Percentiles rank a stretch among this genome's conserved stretches.
phyloP scores from a whole-genome alignment of 257 asterid genomes.

The Petunia axillaris region DNA sequence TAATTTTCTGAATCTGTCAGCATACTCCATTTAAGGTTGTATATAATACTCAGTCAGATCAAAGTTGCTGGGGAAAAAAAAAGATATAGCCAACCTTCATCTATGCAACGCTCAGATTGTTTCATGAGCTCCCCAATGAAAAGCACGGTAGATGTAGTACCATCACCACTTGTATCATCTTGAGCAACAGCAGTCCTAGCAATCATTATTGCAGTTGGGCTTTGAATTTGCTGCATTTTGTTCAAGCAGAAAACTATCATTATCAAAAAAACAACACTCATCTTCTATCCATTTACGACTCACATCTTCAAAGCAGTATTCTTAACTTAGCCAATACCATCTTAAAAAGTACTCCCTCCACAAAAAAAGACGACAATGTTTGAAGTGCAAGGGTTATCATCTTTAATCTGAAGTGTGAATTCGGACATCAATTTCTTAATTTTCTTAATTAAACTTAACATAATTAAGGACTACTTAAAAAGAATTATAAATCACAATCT shows the following conservation, averaged over 20 bases:
- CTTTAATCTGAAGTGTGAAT: not conserved
- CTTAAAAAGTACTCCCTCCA: not conserved
- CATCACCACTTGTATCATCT: constrained; percentile 97
- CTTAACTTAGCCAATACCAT: not conserved
- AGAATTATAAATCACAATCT: not conserved
- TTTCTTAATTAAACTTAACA: constrained; percentile 5
- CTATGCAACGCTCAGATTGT: constrained; percentile 93
- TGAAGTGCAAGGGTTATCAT: not conserved
- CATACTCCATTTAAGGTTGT: not conserved
- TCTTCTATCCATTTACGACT: not conserved
- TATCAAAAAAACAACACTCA: not conserved
- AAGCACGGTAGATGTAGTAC: constrained; percentile 96
- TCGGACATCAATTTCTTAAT: not conserved
- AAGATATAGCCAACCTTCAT: constrained; percentile 69
- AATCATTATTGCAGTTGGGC: constrained; percentile 99
- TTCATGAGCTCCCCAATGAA: constrained; percentile 99
- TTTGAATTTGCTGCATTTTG: constrained; percentile 86
- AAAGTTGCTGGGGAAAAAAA: not conserved
- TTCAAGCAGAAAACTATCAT: constrained; percentile 9
- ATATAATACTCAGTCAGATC: not conserved
- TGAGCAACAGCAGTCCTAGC: constrained; percentile 99
- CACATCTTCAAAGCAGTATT: constrained; percentile 3
- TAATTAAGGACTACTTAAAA: not conserved
- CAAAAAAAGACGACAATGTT: not conserved
- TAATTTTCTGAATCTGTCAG: not conserved